A percentile compares a stretch with the other conserved stretches of the same genome.
phyloP scores from a whole-genome alignment of 371 early-diverging fungal species.

The Coemansia sp. region DNA sequence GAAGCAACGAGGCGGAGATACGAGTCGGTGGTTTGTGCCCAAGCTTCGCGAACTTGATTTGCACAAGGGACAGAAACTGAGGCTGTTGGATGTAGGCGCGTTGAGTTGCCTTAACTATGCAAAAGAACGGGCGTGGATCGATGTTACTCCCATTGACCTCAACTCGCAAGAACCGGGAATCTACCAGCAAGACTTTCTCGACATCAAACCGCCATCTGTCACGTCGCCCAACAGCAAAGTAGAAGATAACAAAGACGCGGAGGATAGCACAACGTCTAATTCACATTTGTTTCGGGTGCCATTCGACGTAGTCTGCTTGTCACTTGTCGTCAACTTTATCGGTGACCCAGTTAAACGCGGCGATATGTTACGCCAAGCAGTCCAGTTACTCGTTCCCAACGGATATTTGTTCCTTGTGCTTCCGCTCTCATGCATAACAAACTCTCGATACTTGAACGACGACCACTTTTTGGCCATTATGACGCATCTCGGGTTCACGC shows the following conservation, averaged over 20 bases:
- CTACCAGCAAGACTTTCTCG: constrained; percentile 75
- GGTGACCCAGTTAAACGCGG: constrained; percentile 77
- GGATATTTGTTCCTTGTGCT: constrained; percentile 78
- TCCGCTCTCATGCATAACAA: constrained; percentile 78
- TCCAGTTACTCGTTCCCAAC: constrained; percentile 12
- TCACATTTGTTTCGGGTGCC: constrained; percentile 28
- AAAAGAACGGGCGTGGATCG: constrained; percentile 66
- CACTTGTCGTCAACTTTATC: constrained; percentile 89
- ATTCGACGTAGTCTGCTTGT: constrained; percentile 81
- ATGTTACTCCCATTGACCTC: constrained; percentile 77
- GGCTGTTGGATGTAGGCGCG: constrained; percentile 87
- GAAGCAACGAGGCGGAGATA: constrained; percentile 78
- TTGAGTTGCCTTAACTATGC: constrained; percentile 74
- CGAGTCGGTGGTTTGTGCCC: constrained; percentile 76
- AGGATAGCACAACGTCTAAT: neutral
- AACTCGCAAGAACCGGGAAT: constrained; percentile 78
- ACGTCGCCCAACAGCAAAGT: too few species aligned
- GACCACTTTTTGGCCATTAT: constrained; percentile 66
- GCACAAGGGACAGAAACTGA: constrained; percentile 39
- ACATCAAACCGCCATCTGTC: constrained; percentile 52
- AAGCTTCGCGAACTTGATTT: constrained; percentile 21
- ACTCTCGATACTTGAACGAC: constrained; percentile 83
- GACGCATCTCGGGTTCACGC: constrained; percentile 61
- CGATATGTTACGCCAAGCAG: constrained; percentile 49
- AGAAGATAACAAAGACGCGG: too few species aligned